Conservation (phyloP, 768 basidiomycete genomes). For the Paxillus involutus region DNA sequence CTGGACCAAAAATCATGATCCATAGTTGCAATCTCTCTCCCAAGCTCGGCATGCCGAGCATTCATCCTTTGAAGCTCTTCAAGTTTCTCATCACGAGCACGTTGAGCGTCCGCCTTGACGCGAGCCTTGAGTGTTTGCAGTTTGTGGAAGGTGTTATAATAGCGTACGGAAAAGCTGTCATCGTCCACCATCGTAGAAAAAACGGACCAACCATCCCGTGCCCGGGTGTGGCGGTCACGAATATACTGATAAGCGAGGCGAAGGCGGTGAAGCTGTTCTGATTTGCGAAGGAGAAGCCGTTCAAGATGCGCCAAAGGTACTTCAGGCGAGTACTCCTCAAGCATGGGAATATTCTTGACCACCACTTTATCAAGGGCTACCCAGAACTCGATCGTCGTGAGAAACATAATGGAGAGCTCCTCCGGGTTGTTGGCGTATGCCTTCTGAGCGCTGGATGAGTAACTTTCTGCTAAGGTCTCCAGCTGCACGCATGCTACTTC, state of each 20-base stretch:
- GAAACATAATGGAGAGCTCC: no score
- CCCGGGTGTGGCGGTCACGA: no score
- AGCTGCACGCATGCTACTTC: slow-evolving; percentile 26
- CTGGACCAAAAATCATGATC: neutral
- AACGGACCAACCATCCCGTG: slow-evolving; percentile 25
- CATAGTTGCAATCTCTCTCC: neutral
- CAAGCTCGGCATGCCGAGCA: neutral
- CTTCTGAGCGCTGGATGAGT: slow-evolving; percentile 24
- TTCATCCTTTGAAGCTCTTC: slow-evolving; percentile 27
- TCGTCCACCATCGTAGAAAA: slow-evolving; percentile 25
- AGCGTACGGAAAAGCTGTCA: slow-evolving; percentile 33
- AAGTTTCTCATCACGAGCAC: slow-evolving; percentile 16
- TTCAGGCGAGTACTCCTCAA: no score
- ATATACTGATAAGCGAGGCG: no score
- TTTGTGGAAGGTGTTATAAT: slow-evolving; percentile 20
- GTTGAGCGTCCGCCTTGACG: slow-evolving; percentile 30
- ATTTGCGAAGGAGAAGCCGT: no score
- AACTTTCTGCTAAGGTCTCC: slow-evolving; percentile 24
- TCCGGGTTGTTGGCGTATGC: slow-evolving; percentile 34
- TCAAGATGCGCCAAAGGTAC: no score
- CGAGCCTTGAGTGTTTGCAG: slow-evolving; percentile 21
- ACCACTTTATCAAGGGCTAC: no score
- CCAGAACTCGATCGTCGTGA: no score
- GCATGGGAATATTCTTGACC: no score
- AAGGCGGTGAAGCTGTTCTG: no score